Evolutionary conservation across 768 basidiomycete genomes (phyloP).

Genomic region (Cystoderma amianthinum): DNA sequence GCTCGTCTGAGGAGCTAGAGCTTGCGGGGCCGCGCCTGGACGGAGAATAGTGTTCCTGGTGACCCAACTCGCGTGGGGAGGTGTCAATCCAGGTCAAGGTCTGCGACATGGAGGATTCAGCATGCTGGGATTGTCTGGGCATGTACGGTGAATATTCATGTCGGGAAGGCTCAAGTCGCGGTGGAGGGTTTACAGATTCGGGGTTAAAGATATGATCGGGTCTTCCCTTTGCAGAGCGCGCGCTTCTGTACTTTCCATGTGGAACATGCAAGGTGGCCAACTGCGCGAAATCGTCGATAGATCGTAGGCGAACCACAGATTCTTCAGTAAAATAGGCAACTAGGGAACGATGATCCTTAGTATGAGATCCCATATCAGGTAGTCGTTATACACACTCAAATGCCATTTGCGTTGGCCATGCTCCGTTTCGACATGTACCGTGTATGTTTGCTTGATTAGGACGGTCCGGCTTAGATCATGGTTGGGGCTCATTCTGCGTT

Average conservation of each 20-base stretch:
- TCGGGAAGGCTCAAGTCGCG: slow-evolving; percentile 27
- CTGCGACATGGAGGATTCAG: slow-evolving; percentile 9
- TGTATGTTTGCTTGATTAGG: slow-evolving; percentile 78
- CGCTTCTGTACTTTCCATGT: slow-evolving; percentile 63
- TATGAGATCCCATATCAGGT: slow-evolving; percentile 7
- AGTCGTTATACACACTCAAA: slow-evolving; percentile 43
- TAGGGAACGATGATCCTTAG: slow-evolving; percentile 19
- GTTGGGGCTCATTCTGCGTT: slow-evolving; percentile 15
- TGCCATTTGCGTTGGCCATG: slow-evolving; percentile 77
- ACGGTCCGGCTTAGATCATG: slow-evolving; percentile 28
- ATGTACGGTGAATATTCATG: slow-evolving; percentile 28
- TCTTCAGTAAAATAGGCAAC: slow-evolving; percentile 81
- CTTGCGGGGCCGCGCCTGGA: slow-evolving; percentile 17
- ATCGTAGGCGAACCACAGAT: slow-evolving; percentile 48
- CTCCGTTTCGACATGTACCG: slow-evolving; percentile 64
- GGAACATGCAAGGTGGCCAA: slow-evolving; percentile 48
- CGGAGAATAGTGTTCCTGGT: slow-evolving; percentile 4
- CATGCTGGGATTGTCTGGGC: slow-evolving; percentile 15
- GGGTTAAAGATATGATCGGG: slow-evolving; percentile 44
- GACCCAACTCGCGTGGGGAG: not conserved
- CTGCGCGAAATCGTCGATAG: slow-evolving; percentile 58
- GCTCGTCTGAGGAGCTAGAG: slow-evolving; percentile 22
- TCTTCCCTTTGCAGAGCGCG: slow-evolving; percentile 55
- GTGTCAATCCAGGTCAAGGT: slow-evolving; percentile 10
- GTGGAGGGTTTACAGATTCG: slow-evolving; percentile 25